Evolutionary conservation across 208 protist species (phyloP).

Genomic region (Trichomonas gallinae): DNA sequence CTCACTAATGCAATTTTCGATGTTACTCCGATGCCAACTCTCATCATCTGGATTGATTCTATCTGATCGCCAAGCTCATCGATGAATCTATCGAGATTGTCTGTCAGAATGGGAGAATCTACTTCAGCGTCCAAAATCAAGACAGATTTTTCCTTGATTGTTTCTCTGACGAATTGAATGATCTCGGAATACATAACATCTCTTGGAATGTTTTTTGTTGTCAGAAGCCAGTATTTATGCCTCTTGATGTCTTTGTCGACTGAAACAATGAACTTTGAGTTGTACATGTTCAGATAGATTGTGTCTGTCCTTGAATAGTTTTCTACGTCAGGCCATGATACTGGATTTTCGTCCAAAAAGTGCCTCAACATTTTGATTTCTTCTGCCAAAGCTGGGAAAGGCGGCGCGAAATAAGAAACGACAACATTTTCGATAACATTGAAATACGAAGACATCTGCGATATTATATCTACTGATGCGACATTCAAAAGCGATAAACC

Average conservation of each 20-base stretch:
- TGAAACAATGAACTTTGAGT: neutral
- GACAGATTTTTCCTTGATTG: neutral
- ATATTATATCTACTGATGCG: neutral
- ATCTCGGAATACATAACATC: neutral
- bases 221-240: neutral
- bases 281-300: neutral
- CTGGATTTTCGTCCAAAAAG: neutral
- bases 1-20: neutral
- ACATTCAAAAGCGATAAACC: neutral
- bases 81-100: neutral
- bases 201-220: neutral
- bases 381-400: neutral
- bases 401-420: neutral
- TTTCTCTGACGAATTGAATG: neutral
- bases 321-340: neutral
- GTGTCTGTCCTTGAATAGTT: neutral
- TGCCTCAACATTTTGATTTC: neutral
- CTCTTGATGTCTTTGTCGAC: neutral
- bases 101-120: neutral
- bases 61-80: neutral
- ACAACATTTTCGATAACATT: neutral
- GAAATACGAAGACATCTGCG: neutral
- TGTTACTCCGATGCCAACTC: neutral
- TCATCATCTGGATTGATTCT: neutral
- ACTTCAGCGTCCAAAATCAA: neutral